Evolutionary conservation across 2,329 filamentous ascomycete genomes (phyloP).

Genomic region (Venturia effusa): DNA sequence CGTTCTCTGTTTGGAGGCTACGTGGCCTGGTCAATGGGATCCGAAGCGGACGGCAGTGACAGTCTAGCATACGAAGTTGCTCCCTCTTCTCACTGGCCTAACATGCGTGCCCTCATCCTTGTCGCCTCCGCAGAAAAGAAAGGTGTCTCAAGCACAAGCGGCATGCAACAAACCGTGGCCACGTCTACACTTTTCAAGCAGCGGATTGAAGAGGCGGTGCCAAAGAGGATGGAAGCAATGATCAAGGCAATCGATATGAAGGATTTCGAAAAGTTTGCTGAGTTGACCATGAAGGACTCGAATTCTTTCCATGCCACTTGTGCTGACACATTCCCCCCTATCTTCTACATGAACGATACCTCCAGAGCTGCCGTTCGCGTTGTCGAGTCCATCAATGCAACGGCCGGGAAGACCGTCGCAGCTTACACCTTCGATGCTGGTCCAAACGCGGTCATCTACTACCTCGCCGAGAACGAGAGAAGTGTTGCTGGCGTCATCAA

Average conservation of each 20-base stretch:
- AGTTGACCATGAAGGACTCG: conserved; percentile 90
- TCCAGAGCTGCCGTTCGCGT: conserved; percentile 76
- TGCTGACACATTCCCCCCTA: conserved; percentile 89
- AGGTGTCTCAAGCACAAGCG: conserved; percentile 80
- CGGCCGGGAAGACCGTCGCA: conserved; percentile 62
- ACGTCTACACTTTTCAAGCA: conserved; percentile 81
- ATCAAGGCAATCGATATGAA: conserved; percentile 65
- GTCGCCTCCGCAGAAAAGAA: conserved; percentile 93
- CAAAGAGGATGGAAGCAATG: conserved; percentile 73
- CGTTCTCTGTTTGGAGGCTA: conserved; percentile 90
- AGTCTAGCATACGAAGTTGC: conserved; percentile 83
- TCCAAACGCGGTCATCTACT: conserved; percentile 95
- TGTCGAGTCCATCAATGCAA: conserved; percentile 78
- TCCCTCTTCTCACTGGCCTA: conserved; percentile 81
- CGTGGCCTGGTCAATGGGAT: conserved; percentile 84
- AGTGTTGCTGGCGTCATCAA: conserved; percentile 71
- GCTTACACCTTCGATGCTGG: conserved; percentile 98
- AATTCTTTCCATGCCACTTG: conserved; percentile 96
- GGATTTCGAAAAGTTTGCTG: conserved; percentile 79
- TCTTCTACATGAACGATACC: conserved; percentile 97
- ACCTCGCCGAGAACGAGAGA: conserved; percentile 66
- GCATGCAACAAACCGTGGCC: conserved; percentile 94
- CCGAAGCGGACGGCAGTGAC: conserved; percentile 67
- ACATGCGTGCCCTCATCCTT: conserved; percentile 85
- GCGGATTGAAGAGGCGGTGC: conserved; percentile 66